A percentile compares a stretch with the other conserved stretches of the same genome.
phyloP scores from a whole-genome alignment of 2,329 filamentous ascomycete species.

The Exophiala sideris region DNA sequence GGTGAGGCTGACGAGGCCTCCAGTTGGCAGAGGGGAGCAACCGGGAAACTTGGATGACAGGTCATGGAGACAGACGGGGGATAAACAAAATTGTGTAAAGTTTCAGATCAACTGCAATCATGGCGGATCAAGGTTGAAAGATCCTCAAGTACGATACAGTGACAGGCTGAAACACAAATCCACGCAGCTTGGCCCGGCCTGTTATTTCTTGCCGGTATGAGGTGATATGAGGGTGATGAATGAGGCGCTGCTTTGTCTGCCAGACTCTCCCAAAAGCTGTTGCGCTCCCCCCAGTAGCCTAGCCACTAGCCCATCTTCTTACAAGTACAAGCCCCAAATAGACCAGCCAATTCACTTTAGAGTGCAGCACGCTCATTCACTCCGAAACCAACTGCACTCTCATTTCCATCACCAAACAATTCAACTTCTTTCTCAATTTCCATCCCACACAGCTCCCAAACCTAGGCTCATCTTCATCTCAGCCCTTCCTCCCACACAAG shows the following conservation, averaged over 20 bases:
- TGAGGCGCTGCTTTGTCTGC: no score
- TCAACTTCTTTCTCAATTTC: constrained; percentile 26
- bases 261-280: no score
- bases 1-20: neutral
- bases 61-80: neutral
- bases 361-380: constrained; percentile 10
- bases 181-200: no score
- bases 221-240: no score
- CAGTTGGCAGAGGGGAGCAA: neutral
- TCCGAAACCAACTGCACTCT: neutral
- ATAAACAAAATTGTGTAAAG: no score
- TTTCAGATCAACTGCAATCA: neutral
- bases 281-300: neutral
- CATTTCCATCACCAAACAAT: constrained; percentile 19
- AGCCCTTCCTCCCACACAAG: constrained; percentile 15
- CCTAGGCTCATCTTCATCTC: constrained; percentile 14
- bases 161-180: no score
- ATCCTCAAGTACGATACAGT: neutral
- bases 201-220: no score
- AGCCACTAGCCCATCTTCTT: neutral
- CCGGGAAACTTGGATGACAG: neutral
- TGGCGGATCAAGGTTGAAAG: neutral
- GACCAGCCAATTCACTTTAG: constrained; percentile 1
- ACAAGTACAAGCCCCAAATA: constrained; percentile 4
- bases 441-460: constrained; percentile 16